phyloP scores from a whole-genome alignment of 2,329 filamentous ascomycete species.

The Eurotiales sp. region DNA sequence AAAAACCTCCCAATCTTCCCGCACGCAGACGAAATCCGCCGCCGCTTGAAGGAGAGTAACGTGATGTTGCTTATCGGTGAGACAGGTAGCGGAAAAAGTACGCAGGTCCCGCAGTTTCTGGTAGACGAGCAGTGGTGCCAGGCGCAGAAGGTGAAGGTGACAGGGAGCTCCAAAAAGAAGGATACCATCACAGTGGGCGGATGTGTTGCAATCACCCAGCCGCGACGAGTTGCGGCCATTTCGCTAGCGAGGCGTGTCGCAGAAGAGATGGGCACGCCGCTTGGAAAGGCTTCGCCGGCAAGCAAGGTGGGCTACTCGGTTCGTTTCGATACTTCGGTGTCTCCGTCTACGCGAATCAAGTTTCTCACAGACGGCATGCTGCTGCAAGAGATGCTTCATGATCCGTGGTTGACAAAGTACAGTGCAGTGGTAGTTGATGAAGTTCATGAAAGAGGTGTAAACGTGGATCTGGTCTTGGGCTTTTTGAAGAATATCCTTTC shows the following conservation, averaged over 20 bases:
- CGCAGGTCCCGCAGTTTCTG: slow-evolving; percentile 90
- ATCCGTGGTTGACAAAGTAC: slow-evolving; percentile 78
- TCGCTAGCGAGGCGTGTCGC: slow-evolving; percentile 85
- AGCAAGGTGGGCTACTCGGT: slow-evolving; percentile 86
- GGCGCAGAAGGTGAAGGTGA: slow-evolving; percentile 52
- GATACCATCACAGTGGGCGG: slow-evolving; percentile 61
- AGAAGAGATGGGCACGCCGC: slow-evolving; percentile 68
- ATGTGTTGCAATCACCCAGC: slow-evolving; percentile 90
- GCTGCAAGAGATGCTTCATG: slow-evolving; percentile 84
- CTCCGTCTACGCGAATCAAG: slow-evolving; percentile 81
- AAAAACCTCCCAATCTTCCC: slow-evolving; percentile 77
- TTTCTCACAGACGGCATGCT: slow-evolving; percentile 96
- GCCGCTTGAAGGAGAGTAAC: slow-evolving; percentile 61
- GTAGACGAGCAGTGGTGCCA: slow-evolving; percentile 75
- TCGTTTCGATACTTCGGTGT: slow-evolving; percentile 83
- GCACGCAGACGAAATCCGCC: slow-evolving; percentile 66
- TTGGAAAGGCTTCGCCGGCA: slow-evolving; percentile 56
- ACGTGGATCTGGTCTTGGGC: slow-evolving; percentile 85
- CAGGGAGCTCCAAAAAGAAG: slow-evolving; percentile 19
- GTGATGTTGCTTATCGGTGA: slow-evolving; percentile 86
- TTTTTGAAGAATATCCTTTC: slow-evolving; percentile 77
- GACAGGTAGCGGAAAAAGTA: slow-evolving; percentile 95
- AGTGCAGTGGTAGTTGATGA: slow-evolving; percentile 92
- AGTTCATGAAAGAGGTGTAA: slow-evolving; percentile 91
- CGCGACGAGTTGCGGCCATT: slow-evolving; percentile 87